phyloP scores from a whole-genome alignment of 179 eudicot species.

The Heliamphora pulchella region DNA sequence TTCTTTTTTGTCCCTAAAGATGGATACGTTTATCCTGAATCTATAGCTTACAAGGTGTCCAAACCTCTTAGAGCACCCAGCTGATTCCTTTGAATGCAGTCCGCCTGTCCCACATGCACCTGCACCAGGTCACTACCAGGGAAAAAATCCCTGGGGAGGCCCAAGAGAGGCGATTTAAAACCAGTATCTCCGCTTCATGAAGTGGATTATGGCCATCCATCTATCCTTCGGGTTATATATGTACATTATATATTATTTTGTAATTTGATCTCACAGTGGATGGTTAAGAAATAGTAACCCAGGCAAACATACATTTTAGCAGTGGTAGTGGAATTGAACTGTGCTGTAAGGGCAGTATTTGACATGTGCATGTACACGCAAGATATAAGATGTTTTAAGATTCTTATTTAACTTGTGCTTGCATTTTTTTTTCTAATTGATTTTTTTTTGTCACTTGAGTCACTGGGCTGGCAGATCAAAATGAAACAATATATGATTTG shows the following conservation, averaged over 20 bases:
- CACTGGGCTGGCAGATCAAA: background rate
- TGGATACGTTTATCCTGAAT: background rate
- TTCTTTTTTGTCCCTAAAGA: background rate
- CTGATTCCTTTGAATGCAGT: background rate
- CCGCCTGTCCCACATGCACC: slow-evolving; percentile 4
- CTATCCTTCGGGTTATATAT: background rate
- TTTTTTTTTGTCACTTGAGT: background rate
- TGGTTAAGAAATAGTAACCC: background rate
- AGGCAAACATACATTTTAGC: background rate
- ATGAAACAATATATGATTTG: background rate
- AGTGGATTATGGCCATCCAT: background rate
- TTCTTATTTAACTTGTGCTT: background rate
- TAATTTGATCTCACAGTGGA: background rate
- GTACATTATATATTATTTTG: background rate
- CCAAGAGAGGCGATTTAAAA: background rate
- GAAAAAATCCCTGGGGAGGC: background rate
- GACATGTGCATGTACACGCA: too few relatives aligned
- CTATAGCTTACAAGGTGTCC: background rate
- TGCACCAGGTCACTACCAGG: background rate
- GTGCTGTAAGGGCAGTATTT: background rate
- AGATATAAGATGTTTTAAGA: background rate
- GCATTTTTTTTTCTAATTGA: background rate
- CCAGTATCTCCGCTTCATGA: background rate
- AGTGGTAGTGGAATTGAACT: background rate
- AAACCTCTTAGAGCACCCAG: background rate